phyloP scores from a whole-genome alignment of 345 rosid genomes.

The Pistacia atlantica region DNA sequence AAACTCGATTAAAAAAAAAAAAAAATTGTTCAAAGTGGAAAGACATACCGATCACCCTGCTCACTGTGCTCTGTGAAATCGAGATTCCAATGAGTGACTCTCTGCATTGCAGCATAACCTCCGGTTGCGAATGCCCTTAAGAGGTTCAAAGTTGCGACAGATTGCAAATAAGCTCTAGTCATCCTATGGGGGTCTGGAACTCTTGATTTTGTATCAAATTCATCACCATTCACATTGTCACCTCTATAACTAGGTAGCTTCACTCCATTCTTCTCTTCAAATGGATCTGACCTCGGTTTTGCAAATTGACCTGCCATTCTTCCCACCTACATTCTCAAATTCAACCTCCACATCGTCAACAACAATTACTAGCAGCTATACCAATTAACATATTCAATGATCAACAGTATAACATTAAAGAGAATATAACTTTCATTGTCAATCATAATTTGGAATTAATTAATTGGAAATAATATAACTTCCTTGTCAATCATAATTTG shows the following conservation, averaged over 20 bases:
- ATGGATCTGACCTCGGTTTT: slow-evolving; percentile 45
- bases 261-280: slow-evolving; percentile 43
- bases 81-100: slow-evolving; percentile 45
- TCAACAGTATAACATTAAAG: too few relatives aligned
- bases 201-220: slow-evolving; percentile 38
- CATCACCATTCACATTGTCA: slow-evolving; percentile 45
- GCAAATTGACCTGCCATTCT: slow-evolving; percentile 54
- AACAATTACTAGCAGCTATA: too few relatives aligned
- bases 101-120: slow-evolving; percentile 52
- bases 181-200: slow-evolving; percentile 45
- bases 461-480: too few relatives aligned
- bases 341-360: neutral
- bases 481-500: too few relatives aligned
- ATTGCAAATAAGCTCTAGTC: slow-evolving; percentile 43
- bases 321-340: slow-evolving; percentile 32
- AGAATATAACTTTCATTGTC: too few relatives aligned
- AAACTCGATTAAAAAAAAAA: neutral
- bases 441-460: too few relatives aligned
- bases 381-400: neutral
- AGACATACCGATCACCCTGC: slow-evolving; percentile 38
- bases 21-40: neutral
- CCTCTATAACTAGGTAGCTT: slow-evolving; percentile 49
- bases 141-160: slow-evolving; percentile 47
- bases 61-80: slow-evolving; percentile 44
- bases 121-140: slow-evolving; percentile 47